phyloP scores from a whole-genome alignment of 345 rosid genomes.

The Salix suchowensis region DNA sequence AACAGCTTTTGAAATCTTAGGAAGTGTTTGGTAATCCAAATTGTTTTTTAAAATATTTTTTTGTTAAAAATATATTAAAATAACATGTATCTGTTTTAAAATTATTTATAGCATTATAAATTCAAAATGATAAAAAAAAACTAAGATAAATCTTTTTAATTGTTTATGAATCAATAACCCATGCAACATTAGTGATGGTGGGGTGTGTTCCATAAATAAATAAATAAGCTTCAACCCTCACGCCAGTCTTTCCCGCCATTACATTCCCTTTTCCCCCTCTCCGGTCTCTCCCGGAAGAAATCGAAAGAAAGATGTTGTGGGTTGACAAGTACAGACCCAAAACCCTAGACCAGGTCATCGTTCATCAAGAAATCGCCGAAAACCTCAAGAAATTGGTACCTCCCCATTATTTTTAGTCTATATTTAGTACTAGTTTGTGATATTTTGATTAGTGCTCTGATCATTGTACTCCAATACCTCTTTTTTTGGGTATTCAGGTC shows the following conservation, averaged over 20 bases:
- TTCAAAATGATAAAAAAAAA: too few species aligned
- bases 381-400: slow-evolving; percentile 86
- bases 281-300: not conserved
- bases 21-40: too few species aligned
- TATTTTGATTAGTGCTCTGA: not conserved
- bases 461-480: not conserved
- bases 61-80: too few species aligned
- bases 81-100: too few species aligned
- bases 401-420: not conserved
- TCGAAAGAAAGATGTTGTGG: slow-evolving; percentile 68
- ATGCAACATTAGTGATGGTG: too few species aligned
- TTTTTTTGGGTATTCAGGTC: slow-evolving; percentile 40
- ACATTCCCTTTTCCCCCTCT: not conserved
- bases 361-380: slow-evolving; percentile 74
- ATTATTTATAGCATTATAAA: too few species aligned
- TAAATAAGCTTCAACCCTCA: not conserved
- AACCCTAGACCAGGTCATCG: slow-evolving; percentile 71
- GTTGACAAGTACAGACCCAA: slow-evolving; percentile 97
- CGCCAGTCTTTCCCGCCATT: slow-evolving; percentile 15
- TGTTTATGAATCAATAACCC: too few species aligned
- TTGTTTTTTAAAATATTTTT: too few species aligned
- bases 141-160: too few species aligned
- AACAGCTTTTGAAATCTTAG: too few species aligned
- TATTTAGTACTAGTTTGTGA: not conserved
- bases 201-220: too few species aligned